Percentiles rank a stretch among this genome's conserved stretches.
Evolutionary conservation across 495 filamentous ascomycete species (phyloP).

Genomic region (Aspergillus saccharolyticus): DNA sequence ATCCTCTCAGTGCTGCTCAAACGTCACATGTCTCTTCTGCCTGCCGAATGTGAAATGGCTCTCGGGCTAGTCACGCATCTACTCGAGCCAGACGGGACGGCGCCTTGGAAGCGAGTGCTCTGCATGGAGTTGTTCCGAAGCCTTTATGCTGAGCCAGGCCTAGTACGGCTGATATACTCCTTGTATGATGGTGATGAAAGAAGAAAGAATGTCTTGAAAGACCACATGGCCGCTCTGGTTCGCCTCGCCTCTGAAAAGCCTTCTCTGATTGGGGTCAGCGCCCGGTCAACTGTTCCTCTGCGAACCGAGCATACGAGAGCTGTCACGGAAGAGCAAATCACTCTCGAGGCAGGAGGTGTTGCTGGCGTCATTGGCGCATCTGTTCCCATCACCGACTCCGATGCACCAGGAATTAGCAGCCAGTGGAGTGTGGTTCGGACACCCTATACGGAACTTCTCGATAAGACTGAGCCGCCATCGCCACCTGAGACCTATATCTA

Average conservation of each 20-base stretch:
- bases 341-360: constrained; percentile 81
- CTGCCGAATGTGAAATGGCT: constrained; percentile 77
- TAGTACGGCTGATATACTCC: constrained; percentile 75
- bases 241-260: constrained; percentile 88
- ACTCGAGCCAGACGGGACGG: constrained; percentile 74
- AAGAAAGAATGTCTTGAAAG: constrained; percentile 70
- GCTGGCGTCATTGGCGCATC: constrained; percentile 80
- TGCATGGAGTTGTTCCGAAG: constrained; percentile 88
- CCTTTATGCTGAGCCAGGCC: constrained; percentile 71
- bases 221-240: constrained; percentile 78
- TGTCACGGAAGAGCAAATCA: constrained; percentile 67
- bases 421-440: constrained; percentile 87
- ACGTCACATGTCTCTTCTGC: constrained; percentile 67
- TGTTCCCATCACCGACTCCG: constrained; percentile 58
- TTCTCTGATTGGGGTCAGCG: constrained; percentile 74
- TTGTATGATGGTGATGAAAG: constrained; percentile 70
- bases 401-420: constrained; percentile 69
- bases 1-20: constrained; percentile 76
- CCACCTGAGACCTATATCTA: constrained; percentile 94
- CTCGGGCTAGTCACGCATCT: constrained; percentile 81
- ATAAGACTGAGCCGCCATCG: constrained; percentile 78
- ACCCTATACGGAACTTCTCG: constrained; percentile 87
- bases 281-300: constrained; percentile 74
- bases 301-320: constrained; percentile 38
- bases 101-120: constrained; percentile 77